A percentile compares a stretch with the other conserved stretches of the same genome.
Conservation (phyloP, 2,329 filamentous ascomycete genomes). For the Lecanosticta acicola region DNA sequence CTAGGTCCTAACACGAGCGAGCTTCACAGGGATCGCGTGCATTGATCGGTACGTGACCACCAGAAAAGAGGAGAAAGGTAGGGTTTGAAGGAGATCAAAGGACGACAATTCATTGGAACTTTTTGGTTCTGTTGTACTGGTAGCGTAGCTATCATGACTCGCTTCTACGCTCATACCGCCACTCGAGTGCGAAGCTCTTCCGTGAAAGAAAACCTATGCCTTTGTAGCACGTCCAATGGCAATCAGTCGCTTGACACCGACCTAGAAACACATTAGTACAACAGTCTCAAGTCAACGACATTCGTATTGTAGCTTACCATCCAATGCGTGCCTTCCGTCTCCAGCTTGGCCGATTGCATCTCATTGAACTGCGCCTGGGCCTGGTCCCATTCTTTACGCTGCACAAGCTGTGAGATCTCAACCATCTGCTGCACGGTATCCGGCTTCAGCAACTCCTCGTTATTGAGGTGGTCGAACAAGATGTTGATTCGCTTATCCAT, state of each 20-base stretch:
- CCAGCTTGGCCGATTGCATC: constrained; percentile 44
- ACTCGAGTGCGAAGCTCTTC: no score
- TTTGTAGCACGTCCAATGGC: constrained; percentile 36
- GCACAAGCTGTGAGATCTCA: constrained; percentile 45
- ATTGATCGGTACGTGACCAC: no score
- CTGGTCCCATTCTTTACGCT: constrained; percentile 41
- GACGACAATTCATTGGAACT: no score
- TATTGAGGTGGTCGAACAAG: constrained; percentile 96
- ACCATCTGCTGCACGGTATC: constrained; percentile 66
- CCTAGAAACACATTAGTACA: constrained; percentile 21
- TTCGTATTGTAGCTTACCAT: constrained; percentile 46
- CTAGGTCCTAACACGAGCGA: no score
- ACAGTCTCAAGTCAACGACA: background rate
- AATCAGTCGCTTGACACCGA: constrained; percentile 37
- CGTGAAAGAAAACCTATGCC: no score
- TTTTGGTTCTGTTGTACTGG: no score
- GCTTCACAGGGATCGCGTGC: no score
- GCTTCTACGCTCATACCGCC: no score
- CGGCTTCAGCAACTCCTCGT: constrained; percentile 79
- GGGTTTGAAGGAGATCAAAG: no score
- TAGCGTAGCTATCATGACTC: no score
- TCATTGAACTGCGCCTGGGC: constrained; percentile 41
- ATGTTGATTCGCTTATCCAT: constrained; percentile 85
- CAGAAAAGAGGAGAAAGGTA: no score
- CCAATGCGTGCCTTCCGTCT: constrained; percentile 46